phyloP scores from a whole-genome alignment of 768 basidiomycete genomes.

The Boletus tylopilopsis region DNA sequence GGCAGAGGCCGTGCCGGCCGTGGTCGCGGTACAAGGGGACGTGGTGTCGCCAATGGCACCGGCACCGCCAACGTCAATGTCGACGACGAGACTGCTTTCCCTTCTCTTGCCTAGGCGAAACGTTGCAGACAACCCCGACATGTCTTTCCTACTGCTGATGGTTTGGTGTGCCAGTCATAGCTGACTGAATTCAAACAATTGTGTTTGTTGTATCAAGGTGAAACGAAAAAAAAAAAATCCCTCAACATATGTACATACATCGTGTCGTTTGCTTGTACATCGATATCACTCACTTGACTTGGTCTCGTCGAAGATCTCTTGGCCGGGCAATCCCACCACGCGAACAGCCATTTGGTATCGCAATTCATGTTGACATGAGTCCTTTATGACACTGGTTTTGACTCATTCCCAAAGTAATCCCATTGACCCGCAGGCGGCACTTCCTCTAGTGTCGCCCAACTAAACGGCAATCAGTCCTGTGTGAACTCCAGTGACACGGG shows the following conservation, averaged over 20 bases:
- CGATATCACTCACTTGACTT: conserved; percentile 1
- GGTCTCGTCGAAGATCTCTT: too few relatives aligned
- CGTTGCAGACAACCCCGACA: conserved; percentile 4
- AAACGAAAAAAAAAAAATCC: conserved; percentile 11
- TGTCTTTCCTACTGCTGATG: conserved; percentile 4
- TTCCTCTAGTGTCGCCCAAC: conserved; percentile 89
- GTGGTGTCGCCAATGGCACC: conserved; percentile 41
- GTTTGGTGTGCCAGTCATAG: conserved; percentile 9
- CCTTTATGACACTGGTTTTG: conserved; percentile 36
- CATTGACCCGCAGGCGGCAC: conserved; percentile 81
- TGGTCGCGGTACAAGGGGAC: conserved; percentile 40
- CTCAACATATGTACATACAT: conserved; percentile 6
- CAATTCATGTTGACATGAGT: conserved; percentile 4
- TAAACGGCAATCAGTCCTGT: conserved; percentile 27
- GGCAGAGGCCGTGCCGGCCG: conserved; percentile 44
- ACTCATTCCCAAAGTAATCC: conserved; percentile 69
- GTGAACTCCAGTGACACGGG: background rate
- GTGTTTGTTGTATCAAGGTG: conserved; percentile 14
- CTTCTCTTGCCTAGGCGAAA: conserved; percentile 63
- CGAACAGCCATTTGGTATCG: background rate
- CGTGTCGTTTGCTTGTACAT: conserved; percentile 11
- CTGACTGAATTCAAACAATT: conserved; percentile 9
- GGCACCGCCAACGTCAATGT: conserved; percentile 53
- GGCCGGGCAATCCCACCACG: too few relatives aligned
- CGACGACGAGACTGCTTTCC: conserved; percentile 85